Evolutionary conservation across 345 rosid species (phyloP), one percentile per base, ranked within the genome.

Genomic region (Rubroshorea leprosula): DNA sequence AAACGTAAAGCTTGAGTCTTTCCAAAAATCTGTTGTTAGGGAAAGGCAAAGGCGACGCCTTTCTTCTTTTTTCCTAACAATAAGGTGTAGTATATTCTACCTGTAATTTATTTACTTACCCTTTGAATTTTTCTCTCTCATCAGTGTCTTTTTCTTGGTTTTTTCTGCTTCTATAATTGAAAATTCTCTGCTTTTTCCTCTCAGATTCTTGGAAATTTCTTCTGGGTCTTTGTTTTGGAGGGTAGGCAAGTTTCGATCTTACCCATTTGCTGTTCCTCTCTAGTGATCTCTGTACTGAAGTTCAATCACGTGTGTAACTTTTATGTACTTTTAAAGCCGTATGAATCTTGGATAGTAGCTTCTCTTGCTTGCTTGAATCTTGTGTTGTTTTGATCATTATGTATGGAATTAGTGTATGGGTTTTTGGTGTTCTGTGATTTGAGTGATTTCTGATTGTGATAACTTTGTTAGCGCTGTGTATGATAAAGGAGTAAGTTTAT

Each of bases 381-480:
- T 22, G 24, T 12, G 23, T 19, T 60, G 9, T 26, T 49, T 59
- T 53, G 18, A 39, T 60, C 26, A 7, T 45, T 23, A 18, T 56
- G 55, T 67, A 18, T 54, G 54, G 21, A 23, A 14, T 43, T 57
- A 18, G 64, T 61, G 46, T 61, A 59, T 65, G 49, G 49, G 39
- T 45, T 23, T 38, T 35, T 47, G 21, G 26, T 65, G 35, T 41
- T n/a, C n/a, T n/a, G n/a, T n/a, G n/a, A n/a, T n/a, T n/a, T n/a
- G n/a, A n/a, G n/a, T n/a, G n/a, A n/a, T n/a, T n/a, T n/a, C n/a
- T n/a, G n/a, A n/a, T n/a, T n/a, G n/a, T n/a, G n/a, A n/a, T n/a
- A n/a, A n/a, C n/a, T n/a, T n/a, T n/a, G n/a, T n/a, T n/a, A n/a
- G n/a, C n/a, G n/a, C n/a, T n/a, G n/a, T n/a, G n/a, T n/a, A n/a